A percentile compares a stretch with the other conserved stretches of the same genome.
These are phyloP conservation scores for Botrytis fabae DNA, from an alignment of 2,329 filamentous ascomycete species.

Conservation along the genomic window DNA sequence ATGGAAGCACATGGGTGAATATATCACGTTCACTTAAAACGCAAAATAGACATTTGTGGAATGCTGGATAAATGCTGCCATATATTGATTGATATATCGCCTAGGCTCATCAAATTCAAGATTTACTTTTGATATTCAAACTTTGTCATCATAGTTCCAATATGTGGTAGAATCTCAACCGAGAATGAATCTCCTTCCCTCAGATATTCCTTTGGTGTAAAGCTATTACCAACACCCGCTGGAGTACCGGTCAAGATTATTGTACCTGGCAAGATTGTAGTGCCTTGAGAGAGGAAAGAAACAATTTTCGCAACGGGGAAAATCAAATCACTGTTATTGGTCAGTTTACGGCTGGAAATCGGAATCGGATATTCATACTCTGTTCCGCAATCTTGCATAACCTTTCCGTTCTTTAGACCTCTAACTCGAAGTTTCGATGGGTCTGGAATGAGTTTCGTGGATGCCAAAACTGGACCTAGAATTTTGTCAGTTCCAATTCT, in stretches of 20 bases:
- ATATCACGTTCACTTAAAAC: not conserved
- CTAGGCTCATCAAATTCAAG: not conserved
- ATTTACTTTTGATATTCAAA: slow-evolving; percentile 42
- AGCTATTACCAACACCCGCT: slow-evolving; percentile 41
- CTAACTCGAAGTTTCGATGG: slow-evolving; percentile 45
- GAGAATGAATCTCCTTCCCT: slow-evolving; percentile 49
- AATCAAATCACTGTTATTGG: slow-evolving; percentile 45
- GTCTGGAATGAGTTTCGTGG: slow-evolving; percentile 45
- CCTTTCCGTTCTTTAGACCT: slow-evolving; percentile 51
- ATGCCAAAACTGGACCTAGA: slow-evolving; percentile 50
- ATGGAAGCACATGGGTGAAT: not conserved
- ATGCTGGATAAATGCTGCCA: not conserved
- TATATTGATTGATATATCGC: not conserved
- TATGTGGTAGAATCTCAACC: slow-evolving; percentile 50
- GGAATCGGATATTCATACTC: slow-evolving; percentile 41
- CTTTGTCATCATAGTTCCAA: slow-evolving; percentile 50
- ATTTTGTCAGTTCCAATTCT: slow-evolving; percentile 31
- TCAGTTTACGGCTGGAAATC: not conserved
- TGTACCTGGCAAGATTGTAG: slow-evolving; percentile 46
- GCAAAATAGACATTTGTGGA: not conserved
- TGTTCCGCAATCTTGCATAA: slow-evolving; percentile 46
- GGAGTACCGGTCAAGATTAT: slow-evolving; percentile 51
- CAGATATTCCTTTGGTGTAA: slow-evolving; percentile 45
- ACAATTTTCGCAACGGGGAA: slow-evolving; percentile 50
- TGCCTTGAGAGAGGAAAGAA: slow-evolving; percentile 45